These are phyloP conservation scores for Areca catechu DNA, from an alignment of 176 grass and related monocot species.

Conservation along the genomic window DNA sequence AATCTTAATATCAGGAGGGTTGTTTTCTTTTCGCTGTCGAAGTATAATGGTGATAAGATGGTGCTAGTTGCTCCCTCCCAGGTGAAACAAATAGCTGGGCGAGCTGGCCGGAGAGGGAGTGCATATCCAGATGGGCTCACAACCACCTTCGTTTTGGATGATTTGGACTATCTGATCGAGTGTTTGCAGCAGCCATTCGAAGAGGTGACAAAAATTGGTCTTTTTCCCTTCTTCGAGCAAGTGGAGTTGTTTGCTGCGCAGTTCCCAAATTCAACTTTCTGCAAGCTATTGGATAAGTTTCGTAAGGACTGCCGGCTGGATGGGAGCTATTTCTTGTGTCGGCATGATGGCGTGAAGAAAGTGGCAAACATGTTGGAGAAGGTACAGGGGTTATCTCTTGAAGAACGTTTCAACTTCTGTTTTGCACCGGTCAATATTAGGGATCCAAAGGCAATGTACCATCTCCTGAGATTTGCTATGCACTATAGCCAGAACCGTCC, in stretches of 20 bases:
- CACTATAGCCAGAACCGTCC: conserved; percentile 59
- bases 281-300: conserved; percentile 71
- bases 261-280: conserved; percentile 46
- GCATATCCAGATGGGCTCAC: conserved; percentile 80
- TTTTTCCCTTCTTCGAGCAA: conserved; percentile 94
- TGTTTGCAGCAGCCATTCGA: conserved; percentile 82
- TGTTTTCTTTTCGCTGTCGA: conserved; percentile 62
- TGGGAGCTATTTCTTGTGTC: conserved; percentile 75
- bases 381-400: conserved; percentile 62
- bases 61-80: conserved; percentile 67
- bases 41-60: conserved; percentile 83
- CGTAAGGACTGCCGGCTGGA: conserved; percentile 69
- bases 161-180: conserved; percentile 86
- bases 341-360: conserved; percentile 64
- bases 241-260: conserved; percentile 85
- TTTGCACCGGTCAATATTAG: conserved; percentile 91
- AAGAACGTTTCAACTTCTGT: conserved; percentile 86
- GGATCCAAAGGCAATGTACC: conserved; percentile 96
- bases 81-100: conserved; percentile 93
- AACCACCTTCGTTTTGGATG: conserved; percentile 69
- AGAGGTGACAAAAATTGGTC: conserved; percentile 57
- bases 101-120: conserved; percentile 82
- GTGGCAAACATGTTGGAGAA: conserved; percentile 95
- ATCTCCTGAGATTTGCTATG: conserved; percentile 80
- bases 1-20: conserved; percentile 97